Percentiles rank a stretch among this genome's conserved stretches.
phyloP scores from a whole-genome alignment of 2,329 filamentous ascomycete species.

The Pseudocercospora cruenta region DNA sequence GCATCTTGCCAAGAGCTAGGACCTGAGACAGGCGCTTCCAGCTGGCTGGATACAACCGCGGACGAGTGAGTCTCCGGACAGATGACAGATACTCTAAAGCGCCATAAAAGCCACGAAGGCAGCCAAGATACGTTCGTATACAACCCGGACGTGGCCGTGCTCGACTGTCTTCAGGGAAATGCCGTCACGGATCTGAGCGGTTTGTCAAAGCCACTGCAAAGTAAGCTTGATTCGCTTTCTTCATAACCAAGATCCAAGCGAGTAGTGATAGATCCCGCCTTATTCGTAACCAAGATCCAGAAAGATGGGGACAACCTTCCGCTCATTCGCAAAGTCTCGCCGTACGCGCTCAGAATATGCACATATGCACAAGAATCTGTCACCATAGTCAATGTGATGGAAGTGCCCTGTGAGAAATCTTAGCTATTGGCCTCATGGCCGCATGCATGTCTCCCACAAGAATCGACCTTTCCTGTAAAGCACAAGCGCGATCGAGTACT shows the following conservation, averaged over 20 bases:
- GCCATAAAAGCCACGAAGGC: not conserved
- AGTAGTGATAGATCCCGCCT: not conserved
- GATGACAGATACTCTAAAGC: not conserved
- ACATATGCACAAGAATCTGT: not conserved
- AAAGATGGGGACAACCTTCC: not conserved
- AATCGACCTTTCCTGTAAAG: not conserved
- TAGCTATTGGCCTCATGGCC: not conserved
- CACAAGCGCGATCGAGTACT: constrained; percentile 4
- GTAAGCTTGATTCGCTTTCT: not conserved
- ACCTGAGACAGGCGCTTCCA: not conserved
- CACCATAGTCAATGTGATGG: not conserved
- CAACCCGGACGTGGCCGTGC: not conserved
- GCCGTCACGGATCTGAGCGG: not conserved
- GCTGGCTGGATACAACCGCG: not conserved
- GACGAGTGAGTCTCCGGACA: not conserved
- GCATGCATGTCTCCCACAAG: not conserved
- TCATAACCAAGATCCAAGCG: not conserved
- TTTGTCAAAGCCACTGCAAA: not conserved
- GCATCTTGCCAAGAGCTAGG: not conserved
- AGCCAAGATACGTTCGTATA: not conserved
- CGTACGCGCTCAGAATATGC: not conserved
- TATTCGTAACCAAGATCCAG: not conserved
- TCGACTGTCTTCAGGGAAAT: not conserved
- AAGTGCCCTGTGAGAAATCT: not conserved
- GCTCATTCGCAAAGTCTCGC: not conserved